A percentile compares a stretch with the other conserved stretches of the same genome.
Evolutionary conservation across 129 eudicot species (phyloP).

Genomic region (Flaveria trinervia): DNA sequence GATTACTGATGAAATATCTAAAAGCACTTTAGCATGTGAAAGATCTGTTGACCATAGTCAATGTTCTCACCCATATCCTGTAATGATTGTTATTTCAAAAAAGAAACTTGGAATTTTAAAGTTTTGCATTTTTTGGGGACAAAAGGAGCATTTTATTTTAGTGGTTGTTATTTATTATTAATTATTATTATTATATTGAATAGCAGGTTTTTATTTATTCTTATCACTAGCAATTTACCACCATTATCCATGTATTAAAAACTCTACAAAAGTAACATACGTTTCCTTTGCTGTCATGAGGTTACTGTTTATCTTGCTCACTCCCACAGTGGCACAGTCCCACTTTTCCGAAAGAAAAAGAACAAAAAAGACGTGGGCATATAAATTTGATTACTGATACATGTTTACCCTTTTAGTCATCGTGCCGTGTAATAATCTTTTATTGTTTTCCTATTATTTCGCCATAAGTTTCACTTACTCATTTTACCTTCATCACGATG

Average conservation of each 20-base stretch:
- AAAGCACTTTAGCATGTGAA: background rate
- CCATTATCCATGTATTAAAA: background rate
- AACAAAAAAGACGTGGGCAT: no score
- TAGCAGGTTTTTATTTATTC: background rate
- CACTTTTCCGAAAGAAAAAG: no score
- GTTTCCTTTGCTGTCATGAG: no score
- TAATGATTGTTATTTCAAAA: background rate
- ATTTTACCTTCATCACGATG: background rate
- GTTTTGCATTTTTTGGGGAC: background rate
- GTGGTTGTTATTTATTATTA: no score
- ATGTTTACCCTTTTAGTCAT: no score
- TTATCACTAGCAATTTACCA: background rate
- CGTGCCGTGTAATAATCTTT: background rate
- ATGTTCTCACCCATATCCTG: background rate
- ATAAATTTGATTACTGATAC: no score
- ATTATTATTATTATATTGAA: no score
- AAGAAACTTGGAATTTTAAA: conserved; percentile 3
- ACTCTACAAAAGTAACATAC: no score
- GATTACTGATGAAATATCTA: conserved; percentile 16
- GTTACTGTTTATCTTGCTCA: no score
- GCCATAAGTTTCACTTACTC: background rate
- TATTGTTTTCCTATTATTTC: background rate
- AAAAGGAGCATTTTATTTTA: background rate
- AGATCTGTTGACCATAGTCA: conserved; percentile 13
- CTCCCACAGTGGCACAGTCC: no score